Evolutionary conservation across 1,284 basidiomycete genomes (phyloP).

Genomic region (Stygiomarasmius scandens): DNA sequence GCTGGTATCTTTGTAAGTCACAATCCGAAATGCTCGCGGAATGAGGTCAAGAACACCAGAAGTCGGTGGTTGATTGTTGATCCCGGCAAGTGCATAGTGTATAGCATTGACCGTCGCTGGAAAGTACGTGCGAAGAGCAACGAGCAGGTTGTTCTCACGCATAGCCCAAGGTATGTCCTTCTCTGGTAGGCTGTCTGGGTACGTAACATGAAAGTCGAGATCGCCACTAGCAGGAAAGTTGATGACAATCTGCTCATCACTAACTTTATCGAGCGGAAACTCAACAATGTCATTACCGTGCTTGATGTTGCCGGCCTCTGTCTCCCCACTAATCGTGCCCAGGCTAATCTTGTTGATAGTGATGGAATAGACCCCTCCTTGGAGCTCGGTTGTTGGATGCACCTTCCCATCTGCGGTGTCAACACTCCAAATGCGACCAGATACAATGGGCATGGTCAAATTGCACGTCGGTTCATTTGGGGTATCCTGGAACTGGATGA

Average conservation of each 20-base stretch:
- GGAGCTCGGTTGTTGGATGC: neutral
- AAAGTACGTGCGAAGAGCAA: neutral
- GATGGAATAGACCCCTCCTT: neutral
- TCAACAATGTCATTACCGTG: neutral
- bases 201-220: neutral
- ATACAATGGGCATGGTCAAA: neutral
- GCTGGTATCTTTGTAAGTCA: neutral
- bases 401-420: neutral
- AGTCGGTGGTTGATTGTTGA: neutral
- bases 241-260: neutral
- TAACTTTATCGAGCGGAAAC: neutral
- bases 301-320: neutral
- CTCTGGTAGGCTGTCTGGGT: neutral
- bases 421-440: neutral
- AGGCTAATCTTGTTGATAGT: neutral
- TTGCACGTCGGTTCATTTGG: neutral
- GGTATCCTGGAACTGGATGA: neutral
- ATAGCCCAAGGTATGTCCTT: neutral
- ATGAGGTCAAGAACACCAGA: neutral
- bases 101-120: neutral
- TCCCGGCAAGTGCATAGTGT: neutral
- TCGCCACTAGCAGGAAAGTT: neutral
- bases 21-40: neutral
- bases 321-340: neutral
- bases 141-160: neutral